Conservation (phyloP, 1,284 basidiomycete genomes). For the Exobasidium cylindrosporum region DNA sequence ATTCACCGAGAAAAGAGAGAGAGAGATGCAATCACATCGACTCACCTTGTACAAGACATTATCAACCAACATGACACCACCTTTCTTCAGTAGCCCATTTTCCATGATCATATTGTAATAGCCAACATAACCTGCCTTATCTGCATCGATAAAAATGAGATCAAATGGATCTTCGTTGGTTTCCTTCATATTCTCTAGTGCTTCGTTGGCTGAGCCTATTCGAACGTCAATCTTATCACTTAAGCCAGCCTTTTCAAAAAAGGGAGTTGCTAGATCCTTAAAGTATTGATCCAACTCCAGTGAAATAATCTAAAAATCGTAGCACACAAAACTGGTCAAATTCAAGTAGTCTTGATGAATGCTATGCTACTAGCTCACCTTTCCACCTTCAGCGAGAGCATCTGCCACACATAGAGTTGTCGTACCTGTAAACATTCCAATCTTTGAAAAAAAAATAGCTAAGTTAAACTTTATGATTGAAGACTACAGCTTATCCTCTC, state of each 20-base stretch:
- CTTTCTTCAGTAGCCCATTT: slow-evolving; percentile 30
- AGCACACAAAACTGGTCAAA: too few relatives aligned
- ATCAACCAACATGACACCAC: slow-evolving; percentile 51
- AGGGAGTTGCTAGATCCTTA: slow-evolving; percentile 40
- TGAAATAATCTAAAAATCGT: slow-evolving; percentile 38
- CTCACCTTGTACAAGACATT: slow-evolving; percentile 52
- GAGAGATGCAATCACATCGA: slow-evolving; percentile 1
- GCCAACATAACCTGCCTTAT: slow-evolving; percentile 47
- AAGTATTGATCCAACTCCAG: slow-evolving; percentile 54
- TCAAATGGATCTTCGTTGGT: slow-evolving; percentile 43
- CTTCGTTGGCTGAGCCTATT: slow-evolving; percentile 43
- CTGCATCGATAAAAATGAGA: slow-evolving; percentile 56
- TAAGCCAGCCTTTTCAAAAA: slow-evolving; percentile 44
- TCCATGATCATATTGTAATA: slow-evolving; percentile 49
- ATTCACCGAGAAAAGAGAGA: too few relatives aligned
- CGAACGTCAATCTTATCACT: slow-evolving; percentile 43
- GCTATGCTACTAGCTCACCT: too few relatives aligned
- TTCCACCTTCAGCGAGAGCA: slow-evolving; percentile 26
- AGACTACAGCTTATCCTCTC: not conserved
- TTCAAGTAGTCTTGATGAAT: too few relatives aligned
- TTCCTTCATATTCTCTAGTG: slow-evolving; percentile 29
- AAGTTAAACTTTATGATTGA: not conserved
- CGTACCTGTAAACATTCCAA: slow-evolving; percentile 46
- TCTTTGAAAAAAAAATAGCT: slow-evolving; percentile 1
- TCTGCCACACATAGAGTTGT: slow-evolving; percentile 41